These are phyloP conservation scores for Epichloe hybrida DNA, from an alignment of 2,329 filamentous ascomycete genomes.

Conservation along the genomic window DNA sequence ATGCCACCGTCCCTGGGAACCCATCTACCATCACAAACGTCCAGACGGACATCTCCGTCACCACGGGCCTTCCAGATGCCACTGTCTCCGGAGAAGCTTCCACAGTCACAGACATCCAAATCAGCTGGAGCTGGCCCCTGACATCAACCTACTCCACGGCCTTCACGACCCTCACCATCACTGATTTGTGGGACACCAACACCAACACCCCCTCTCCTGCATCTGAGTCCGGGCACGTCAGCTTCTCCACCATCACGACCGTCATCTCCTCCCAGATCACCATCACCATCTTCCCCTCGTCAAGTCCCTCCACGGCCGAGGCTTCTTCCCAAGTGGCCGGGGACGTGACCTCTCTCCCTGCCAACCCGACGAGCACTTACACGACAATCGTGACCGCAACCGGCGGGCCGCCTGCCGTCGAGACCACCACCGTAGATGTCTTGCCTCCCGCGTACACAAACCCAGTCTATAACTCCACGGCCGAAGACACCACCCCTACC, in stretches of 20 bases:
- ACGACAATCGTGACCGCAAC: slow-evolving; percentile 21
- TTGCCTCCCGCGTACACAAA: slow-evolving; percentile 11
- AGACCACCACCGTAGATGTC: slow-evolving; percentile 21
- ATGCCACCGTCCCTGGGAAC: slow-evolving; percentile 16
- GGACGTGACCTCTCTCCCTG: slow-evolving; percentile 11
- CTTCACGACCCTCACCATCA: slow-evolving; percentile 16
- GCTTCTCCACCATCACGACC: slow-evolving; percentile 11
- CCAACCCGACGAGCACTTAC: slow-evolving; percentile 13
- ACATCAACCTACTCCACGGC: slow-evolving; percentile 6
- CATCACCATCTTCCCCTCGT: slow-evolving; percentile 12
- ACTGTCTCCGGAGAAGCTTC: slow-evolving; percentile 18
- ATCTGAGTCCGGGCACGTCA: background rate
- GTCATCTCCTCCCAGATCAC: slow-evolving; percentile 12
- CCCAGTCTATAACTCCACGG: slow-evolving; percentile 18
- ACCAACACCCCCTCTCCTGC: background rate
- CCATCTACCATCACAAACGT: slow-evolving; percentile 18
- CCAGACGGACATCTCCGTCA: slow-evolving; percentile 15
- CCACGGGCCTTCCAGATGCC: slow-evolving; percentile 18
- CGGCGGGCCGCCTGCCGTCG: slow-evolving; percentile 13
- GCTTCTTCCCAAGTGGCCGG: slow-evolving; percentile 12
- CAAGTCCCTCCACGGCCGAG: background rate
- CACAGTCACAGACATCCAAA: slow-evolving; percentile 18
- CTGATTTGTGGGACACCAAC: slow-evolving; percentile 16
- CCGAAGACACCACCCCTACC: slow-evolving; percentile 10
- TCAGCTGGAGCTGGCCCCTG: slow-evolving; percentile 12